A percentile compares a stretch with the other conserved stretches of the same genome.
These are phyloP conservation scores for Cynara cardunculus DNA, from an alignment of 129 eudicot species.

Conservation along the genomic window DNA sequence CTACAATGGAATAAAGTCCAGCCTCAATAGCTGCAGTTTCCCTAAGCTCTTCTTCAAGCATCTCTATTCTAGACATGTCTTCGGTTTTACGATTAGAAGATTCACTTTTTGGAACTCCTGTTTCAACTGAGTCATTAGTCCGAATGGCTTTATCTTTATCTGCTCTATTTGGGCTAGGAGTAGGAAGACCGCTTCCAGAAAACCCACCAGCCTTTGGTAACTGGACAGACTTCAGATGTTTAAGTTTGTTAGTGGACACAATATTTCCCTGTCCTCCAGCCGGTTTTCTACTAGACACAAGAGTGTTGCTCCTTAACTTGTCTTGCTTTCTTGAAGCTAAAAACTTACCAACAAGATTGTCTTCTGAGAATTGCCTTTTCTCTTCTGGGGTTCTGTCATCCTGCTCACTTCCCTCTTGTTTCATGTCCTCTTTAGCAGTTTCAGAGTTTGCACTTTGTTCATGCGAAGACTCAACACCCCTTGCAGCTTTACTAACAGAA, in stretches of 20 bases:
- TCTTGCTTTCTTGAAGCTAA: constrained; percentile 45
- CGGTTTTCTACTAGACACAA: constrained; percentile 43
- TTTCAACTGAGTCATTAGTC: constrained; percentile 20
- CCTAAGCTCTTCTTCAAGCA: constrained; percentile 89
- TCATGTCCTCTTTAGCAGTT: constrained; percentile 25
- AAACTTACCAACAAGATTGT: constrained; percentile 42
- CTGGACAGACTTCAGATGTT: constrained; percentile 65
- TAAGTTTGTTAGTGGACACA: constrained; percentile 41
- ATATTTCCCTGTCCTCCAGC: constrained; percentile 44
- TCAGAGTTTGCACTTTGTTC: constrained; percentile 21
- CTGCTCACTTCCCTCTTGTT: constrained; percentile 12
- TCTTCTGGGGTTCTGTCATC: constrained; percentile 34
- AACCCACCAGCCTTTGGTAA: constrained; percentile 37
- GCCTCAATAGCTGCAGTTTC: constrained; percentile 87
- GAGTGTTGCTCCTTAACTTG: constrained; percentile 51
- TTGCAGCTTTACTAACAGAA: constrained; percentile 13
- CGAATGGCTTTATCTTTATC: constrained; percentile 20
- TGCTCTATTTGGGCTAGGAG: constrained; percentile 27
- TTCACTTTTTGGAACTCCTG: constrained; percentile 32
- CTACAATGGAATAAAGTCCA: constrained; percentile 73
- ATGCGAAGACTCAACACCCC: constrained; percentile 7
- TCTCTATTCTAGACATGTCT: constrained; percentile 47
- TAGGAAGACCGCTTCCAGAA: constrained; percentile 27
- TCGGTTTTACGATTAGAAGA: constrained; percentile 34
- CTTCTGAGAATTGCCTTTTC: constrained; percentile 36